Base-by-base conservation (phyloP, 192 early-diverging fungal species). In the Dissophora globulifera region DNA sequence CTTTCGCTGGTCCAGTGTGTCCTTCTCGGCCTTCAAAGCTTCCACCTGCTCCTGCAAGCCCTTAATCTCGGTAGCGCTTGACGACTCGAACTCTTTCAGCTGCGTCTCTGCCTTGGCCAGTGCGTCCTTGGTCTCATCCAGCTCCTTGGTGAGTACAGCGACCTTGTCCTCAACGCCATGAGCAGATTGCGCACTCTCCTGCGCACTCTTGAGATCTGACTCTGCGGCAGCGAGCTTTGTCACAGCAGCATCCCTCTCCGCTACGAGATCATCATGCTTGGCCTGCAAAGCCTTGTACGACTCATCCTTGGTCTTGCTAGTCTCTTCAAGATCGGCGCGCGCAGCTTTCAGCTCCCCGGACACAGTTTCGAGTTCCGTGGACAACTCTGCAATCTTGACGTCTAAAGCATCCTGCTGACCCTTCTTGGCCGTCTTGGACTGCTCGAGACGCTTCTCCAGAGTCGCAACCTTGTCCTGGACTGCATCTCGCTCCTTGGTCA, bases 401-500 rank as follows among this genome's bases (percentile, higher is more conserved):
- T 45, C 42, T 52, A 78, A 33, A n/a, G 13, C 38, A 9, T 53
- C 51, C 26, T 52, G 56, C 0, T 40, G 25, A 30, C 60, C 64
- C 19, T 70, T 70, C 33, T 58, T 62, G 32, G 62, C 47, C 10
- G 58, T 45, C 41, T 63, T 49, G 17, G 54, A 53, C 15, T 61
- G 33, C 43, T 69, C 52, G 9, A 76, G 33, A 15, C 33, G 49
- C 48, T 70, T 62, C 32, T 64, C 58, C 8, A 81, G 45, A n/a
- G 41, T 31, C 3, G 35, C 4, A 32, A 57, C 51, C 45, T 53
- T 62, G 11, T 42, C 58, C 20, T 25, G 41, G 4, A 70, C 30
- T 5, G 29, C 22, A 38, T 76, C 71, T 16, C 61, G 66, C 48
- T 81, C 71, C 50, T 58, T 69, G 22, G 45, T 61, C 30, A 80